These are phyloP conservation scores for Backusella liffmaniae DNA, from an alignment of 192 early-diverging fungal genomes.

Conservation along the genomic window DNA sequence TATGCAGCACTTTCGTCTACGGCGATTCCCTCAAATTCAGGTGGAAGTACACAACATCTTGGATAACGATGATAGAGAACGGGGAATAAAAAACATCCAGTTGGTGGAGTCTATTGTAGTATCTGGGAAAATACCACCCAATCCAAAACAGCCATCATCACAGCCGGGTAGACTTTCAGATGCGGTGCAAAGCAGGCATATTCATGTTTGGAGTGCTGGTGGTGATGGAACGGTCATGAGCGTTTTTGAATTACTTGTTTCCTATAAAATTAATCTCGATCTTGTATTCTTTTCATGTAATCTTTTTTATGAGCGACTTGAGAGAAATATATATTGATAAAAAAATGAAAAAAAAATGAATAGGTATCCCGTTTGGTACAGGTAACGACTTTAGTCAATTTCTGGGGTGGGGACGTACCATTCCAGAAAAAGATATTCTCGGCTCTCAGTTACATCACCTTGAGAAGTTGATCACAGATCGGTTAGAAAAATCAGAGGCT, in stretches of 20 bases:
- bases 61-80: slow-evolving; percentile 48
- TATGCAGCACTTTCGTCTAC: slow-evolving; percentile 66
- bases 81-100: slow-evolving; percentile 57
- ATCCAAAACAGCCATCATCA: slow-evolving; percentile 2
- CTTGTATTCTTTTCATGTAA: slow-evolving; percentile 66
- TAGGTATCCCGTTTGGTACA: slow-evolving; percentile 70
- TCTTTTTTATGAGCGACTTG: too few species aligned
- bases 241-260: slow-evolving; percentile 62
- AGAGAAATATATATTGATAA: background rate
- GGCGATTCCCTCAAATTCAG: slow-evolving; percentile 62
- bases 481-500: slow-evolving; percentile 56
- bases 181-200: slow-evolving; percentile 38
- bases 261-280: slow-evolving; percentile 57
- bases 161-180: slow-evolving; percentile 37
- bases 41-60: slow-evolving; percentile 73
- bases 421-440: slow-evolving; percentile 52
- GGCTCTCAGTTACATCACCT: slow-evolving; percentile 56
- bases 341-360: background rate
- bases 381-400: slow-evolving; percentile 75
- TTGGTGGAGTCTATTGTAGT: slow-evolving; percentile 18
- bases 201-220: slow-evolving; percentile 78
- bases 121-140: slow-evolving; percentile 3
- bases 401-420: slow-evolving; percentile 74
- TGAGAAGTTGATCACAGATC: slow-evolving; percentile 54
- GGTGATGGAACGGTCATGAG: slow-evolving; percentile 78